Base-by-base conservation (phyloP, 257 asterid genomes). In the Anisodus tanguticus region DNA sequence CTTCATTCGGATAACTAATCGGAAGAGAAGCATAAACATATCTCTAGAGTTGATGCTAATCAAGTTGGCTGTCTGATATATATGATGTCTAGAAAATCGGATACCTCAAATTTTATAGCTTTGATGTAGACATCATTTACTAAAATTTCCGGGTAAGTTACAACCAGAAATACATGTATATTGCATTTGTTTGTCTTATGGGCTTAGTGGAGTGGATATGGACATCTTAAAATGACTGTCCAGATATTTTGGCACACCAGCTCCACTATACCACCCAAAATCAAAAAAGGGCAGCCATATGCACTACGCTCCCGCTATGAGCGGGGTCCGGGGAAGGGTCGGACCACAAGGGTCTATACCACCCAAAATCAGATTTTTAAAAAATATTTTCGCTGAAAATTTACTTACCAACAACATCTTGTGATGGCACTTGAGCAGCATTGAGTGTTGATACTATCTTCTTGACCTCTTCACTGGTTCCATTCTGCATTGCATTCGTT, bases 361-460 rank as follows among this genome's bases (percentile, higher is more conserved):
- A 31, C 35, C 35, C 35, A 31, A 31, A 31, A 31, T 31, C 35
- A 31, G 35, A 31, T 31, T 31, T 31, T 0, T 22, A 59, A 54
- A 35, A 15, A n/a, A 17, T 51, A 59, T 47, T 63, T 19, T 70
- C 17, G 13, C 8, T 13, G 59, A 82, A 19, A 57, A 45, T 31
- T 77, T 54, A 82, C 99, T 90, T 87, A 95, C 99, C 99, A 71
- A 95, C 98, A 68, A 93, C 97, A 85, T 97, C 98, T 69, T 86
- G 86, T 82, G 99, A 87, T 72, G 98, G 99, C 82, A 97, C 95
- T 85, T 95, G 82, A 51, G 91, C 99, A 15, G 91, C 93, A 91
- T 97, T 93, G 78, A 97, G 97, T 10, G 90, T 86, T 31, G 93
- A 47, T 41, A 97, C 92, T 47, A 97, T 93, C 92, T 95, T 97